Evolutionary conservation across 306 rosid genomes (phyloP), one percentile per base, ranked within the genome.

Genomic region (Rosa persica): DNA sequence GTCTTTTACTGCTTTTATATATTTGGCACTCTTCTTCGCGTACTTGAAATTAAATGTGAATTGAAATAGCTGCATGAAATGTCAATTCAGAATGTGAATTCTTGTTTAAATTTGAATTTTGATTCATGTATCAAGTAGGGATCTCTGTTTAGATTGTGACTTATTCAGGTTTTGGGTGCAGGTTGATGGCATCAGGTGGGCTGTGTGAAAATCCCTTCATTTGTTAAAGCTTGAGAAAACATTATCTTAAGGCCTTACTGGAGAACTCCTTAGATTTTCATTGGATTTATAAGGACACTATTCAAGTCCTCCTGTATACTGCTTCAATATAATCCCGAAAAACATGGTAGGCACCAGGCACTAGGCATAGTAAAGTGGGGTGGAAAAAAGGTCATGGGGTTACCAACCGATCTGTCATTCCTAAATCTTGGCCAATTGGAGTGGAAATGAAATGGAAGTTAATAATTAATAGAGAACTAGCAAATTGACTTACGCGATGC

Each of bases 131-230:
- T 27, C 25, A 42, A 43, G 9, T 72, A 13, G 36, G 70, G 61
- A 47, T 54, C 8, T 8, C 5, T 75, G 44, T 65, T 54, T 66
- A 8, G 62, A 30, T 69, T 48, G 74, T 62, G 49, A 54, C 61
- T 48, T 75, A 72, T 67, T 79, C 54, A 58, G 85, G 77, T 51
- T 61, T 75, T 73, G 78, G 80, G 12, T 77, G 61, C 68, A 73
- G 61, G 64, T 69, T 49, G 68, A 64, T 64, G 48, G 64, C 43
- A 51, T 72, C 72, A 43, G 46, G 62, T 43, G 75, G 57, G 76
- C 38, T n/a, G 44, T 44, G 58, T 15, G 42, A 1, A 12, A 46
- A 69, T 48, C 57, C 19, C 67, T 78, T 57, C 15, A 57, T 5
- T 64, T 15, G 19, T 16, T 42, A 4, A 49, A 40, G 34, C 10